These are phyloP conservation scores for Telfairia occidentalis DNA, from an alignment of 331 rosid genomes.

Conservation along the genomic window DNA sequence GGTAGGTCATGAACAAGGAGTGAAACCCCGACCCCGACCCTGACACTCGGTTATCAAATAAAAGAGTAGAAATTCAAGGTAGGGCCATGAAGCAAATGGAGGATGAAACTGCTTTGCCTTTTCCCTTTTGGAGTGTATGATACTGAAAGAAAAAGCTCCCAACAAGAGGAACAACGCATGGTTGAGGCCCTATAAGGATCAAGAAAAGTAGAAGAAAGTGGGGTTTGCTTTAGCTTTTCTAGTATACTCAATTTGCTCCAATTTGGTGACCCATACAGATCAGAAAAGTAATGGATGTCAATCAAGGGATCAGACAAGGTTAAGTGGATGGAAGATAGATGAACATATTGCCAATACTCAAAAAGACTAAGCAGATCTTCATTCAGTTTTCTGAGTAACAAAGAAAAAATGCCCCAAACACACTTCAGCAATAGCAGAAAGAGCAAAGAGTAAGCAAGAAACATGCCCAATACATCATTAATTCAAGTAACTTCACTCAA, in stretches of 20 bases:
- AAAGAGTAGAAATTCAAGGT: background rate
- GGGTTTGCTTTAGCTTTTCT: constrained; percentile 29
- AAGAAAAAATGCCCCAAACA: background rate
- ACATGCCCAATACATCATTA: background rate
- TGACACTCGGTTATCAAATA: background rate
- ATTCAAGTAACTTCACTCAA: background rate
- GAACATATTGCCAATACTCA: background rate
- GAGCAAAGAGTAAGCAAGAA: background rate
- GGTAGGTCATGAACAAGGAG: background rate
- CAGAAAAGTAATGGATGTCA: constrained; percentile 7
- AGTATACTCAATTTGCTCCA: constrained; percentile 16
- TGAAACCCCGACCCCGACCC: too few relatives aligned
- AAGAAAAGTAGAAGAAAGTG: constrained; percentile 24
- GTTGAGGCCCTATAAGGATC: constrained; percentile 35
- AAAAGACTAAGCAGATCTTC: background rate
- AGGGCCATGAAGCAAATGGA: constrained; percentile 25
- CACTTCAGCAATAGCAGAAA: background rate
- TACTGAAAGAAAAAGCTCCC: constrained; percentile 41
- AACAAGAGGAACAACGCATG: constrained; percentile 43
- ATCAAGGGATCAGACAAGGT: constrained; percentile 2
- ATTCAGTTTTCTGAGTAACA: constrained; percentile 4
- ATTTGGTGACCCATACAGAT: constrained; percentile 15
- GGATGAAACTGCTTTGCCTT: constrained; percentile 22
- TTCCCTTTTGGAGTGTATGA: constrained; percentile 31
- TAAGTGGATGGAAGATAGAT: background rate